Base-by-base conservation (phyloP, 2,329 filamentous ascomycete species). In the Penicillium palitans region DNA sequence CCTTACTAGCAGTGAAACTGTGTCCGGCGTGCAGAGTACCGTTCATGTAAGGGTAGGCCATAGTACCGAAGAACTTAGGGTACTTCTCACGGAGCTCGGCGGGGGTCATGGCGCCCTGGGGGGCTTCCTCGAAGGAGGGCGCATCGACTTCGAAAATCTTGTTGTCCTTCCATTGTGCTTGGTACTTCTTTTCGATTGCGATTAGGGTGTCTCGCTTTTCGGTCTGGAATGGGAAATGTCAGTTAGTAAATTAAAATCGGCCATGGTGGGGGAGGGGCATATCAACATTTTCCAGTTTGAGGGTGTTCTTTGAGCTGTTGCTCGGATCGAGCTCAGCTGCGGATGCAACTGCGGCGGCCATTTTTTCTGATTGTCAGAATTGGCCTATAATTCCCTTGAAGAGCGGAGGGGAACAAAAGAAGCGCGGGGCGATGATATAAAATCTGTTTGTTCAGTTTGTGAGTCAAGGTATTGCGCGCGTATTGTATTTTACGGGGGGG, bases 61-160 rank as follows among this genome's bases (percentile, higher is more conserved):
- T 89, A 55, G 85, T 88, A 59, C 89, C 91, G 73, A 93, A 96
- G 83, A 93, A 96, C 79, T 98, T 98, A 66, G 93, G 93, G 69
- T 90, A 80, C 74, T 92, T 88, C 70, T 88, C 83, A 71, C 90
- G 90, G 64, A 96, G 82, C 70, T 95, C 88, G 63, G 85, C 85
- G 58, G 90, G 82, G 51, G 88, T 82, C 68, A 93, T 87, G 61
- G 89, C 87, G 70, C 88, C 84, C 66, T 89, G 86, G 60, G 91
- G 90, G 63, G 92, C 84, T 67, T 97, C 92, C 63, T 83, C 79
- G 52, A 87, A 86, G 21, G 90, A 87, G 35, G 95, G 95, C 25
- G 95, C 92, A 76, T 98, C 82, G 68, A 88, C 84, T 77, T 97
- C 84, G 83, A 98, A 99, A 67, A 96, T 80, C 63, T 84, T 83